Evolutionary conservation across 2,329 filamentous ascomycete genomes (phyloP).

Genomic region (Neophaeococcomyces mojaviensis): DNA sequence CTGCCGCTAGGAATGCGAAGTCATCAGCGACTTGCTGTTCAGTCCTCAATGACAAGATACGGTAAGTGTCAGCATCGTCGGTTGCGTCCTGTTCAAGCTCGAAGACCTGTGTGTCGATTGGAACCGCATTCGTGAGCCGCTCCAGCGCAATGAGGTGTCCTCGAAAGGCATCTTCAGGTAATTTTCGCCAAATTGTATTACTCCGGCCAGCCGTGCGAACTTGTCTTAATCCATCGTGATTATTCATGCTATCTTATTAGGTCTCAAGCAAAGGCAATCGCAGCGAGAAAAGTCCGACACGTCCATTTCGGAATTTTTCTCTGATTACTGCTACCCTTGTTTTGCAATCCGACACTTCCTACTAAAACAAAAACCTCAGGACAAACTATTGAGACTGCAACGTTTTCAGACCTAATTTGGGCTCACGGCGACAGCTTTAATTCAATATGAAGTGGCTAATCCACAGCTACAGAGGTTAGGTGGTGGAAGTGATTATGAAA

Average conservation of each 20-base stretch:
- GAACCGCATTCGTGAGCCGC: slow-evolving; percentile 10
- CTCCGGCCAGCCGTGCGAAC: slow-evolving; percentile 14
- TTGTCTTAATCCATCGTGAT: background rate
- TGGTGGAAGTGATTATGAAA: no score
- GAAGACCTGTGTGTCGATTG: slow-evolving; percentile 8
- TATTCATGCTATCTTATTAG: background rate
- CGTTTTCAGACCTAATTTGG: no score
- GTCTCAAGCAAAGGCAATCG: no score
- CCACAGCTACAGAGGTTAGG: no score
- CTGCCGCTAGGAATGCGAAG: slow-evolving; percentile 26
- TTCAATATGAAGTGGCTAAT: no score
- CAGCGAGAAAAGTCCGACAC: no score
- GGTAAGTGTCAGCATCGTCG: background rate
- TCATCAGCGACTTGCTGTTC: slow-evolving; percentile 27
- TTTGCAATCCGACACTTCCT: no score
- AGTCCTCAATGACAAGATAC: slow-evolving; percentile 7
- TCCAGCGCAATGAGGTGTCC: slow-evolving; percentile 18
- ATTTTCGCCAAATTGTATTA: slow-evolving; percentile 20
- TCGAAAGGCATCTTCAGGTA: slow-evolving; percentile 19
- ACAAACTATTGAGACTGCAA: no score
- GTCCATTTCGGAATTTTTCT: no score
- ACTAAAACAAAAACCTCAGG: no score
- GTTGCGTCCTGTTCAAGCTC: slow-evolving; percentile 1
- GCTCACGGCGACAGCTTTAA: no score
- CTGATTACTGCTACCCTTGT: no score